Base-by-base conservation (phyloP, 768 basidiomycete genomes). In the Lentinula lateritia region DNA sequence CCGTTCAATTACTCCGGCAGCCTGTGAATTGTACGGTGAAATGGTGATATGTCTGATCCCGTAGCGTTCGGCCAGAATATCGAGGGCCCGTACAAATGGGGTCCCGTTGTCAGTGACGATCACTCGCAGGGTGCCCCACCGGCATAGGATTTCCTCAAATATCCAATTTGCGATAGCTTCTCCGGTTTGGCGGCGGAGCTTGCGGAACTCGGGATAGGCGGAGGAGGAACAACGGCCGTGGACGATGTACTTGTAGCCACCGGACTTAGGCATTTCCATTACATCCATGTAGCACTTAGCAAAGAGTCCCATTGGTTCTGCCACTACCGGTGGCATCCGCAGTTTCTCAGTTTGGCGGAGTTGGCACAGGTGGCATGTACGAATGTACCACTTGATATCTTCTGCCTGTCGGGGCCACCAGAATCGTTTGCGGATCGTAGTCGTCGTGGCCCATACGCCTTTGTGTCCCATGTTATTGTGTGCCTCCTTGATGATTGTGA, bases 51-150 rank as follows among this genome's bases (percentile, higher is more conserved):
- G 73, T 0, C 36, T 18, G 12, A 76, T 72, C 9, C 73, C 58
- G 1, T 63, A 61, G 5, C 42, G 39, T 23, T 57, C 6, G 16
- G 58, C 55, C 2, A 62, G 53, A 0, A 43, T 45, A 13, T 39
- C 46, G 0, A 58, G 7, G 6, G 66, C 74, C 0, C 61, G 50
- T 3, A 72, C 46, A 20, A 70, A 71, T 0, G 66, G 69, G 0
- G 68, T 62, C 0, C 73, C 68, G 50, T 75, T 76, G 58, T 76
- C 75, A 0, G 69, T 70, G 6, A 74, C 64, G 7, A 75, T 70
- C 20, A 71, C 67, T 0, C 16, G 32, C 0, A 73, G 1, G 0
- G 66, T 62, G 23, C 73, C 74, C 64, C 64, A 76, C 18, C 66
- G 60, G n/a, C 61, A 62, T 2, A 64, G 18, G 9, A 74, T 67